Percentiles rank a stretch among this genome's conserved stretches.
phyloP scores from a whole-genome alignment of 1,284 basidiomycete genomes.

The Kwoniella shivajii region DNA sequence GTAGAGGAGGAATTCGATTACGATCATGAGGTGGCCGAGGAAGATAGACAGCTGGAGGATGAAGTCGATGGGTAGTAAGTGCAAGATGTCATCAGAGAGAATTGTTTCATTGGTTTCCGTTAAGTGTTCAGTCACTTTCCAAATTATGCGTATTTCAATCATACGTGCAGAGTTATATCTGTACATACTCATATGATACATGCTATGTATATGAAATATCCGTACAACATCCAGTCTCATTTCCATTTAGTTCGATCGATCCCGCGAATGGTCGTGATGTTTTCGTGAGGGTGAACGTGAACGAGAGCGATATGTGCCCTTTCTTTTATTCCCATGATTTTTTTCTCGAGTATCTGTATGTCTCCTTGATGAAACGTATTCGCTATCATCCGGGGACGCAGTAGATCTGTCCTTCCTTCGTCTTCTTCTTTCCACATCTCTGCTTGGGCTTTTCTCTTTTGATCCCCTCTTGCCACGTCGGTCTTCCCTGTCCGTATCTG shows the following conservation, averaged over 20 bases:
- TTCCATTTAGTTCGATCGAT: background rate
- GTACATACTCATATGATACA: background rate
- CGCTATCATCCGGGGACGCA: too few relatives aligned
- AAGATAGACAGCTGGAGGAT: background rate
- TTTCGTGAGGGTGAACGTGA: background rate
- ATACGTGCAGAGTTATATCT: too few relatives aligned
- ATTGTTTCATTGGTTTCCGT: too few relatives aligned
- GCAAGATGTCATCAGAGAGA: too few relatives aligned
- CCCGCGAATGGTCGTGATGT: background rate
- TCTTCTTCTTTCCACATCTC: background rate
- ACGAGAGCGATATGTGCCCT: background rate
- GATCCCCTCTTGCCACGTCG: background rate
- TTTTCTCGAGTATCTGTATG: too few relatives aligned
- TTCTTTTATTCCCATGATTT: background rate
- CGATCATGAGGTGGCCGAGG: background rate
- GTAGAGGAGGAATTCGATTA: conserved; percentile 1
- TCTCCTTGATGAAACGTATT: too few relatives aligned
- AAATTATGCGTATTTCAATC: too few relatives aligned
- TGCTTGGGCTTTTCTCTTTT: background rate
- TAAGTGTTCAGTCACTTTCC: too few relatives aligned
- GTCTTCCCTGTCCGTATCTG: background rate
- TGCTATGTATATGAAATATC: background rate
- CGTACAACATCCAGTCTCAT: background rate
- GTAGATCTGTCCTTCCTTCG: too few relatives aligned
- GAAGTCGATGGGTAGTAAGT: background rate